phyloP scores from a whole-genome alignment of 257 asterid genomes.

The Schizonepeta tenuifolia region DNA sequence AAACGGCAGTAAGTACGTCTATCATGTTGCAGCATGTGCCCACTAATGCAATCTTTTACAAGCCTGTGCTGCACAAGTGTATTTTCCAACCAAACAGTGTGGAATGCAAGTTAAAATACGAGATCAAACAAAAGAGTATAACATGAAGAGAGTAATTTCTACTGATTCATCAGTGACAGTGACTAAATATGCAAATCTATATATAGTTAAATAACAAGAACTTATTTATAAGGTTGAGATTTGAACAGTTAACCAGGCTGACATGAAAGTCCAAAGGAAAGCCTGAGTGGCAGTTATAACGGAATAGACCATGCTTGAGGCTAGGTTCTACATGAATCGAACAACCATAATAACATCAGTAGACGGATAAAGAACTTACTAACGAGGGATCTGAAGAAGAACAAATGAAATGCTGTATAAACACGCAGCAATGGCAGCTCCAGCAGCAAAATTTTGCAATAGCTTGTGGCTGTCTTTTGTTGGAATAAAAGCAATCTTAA shows the following conservation, averaged over 20 bases:
- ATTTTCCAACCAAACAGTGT: constrained; percentile 2
- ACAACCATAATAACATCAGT: neutral
- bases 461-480: constrained; percentile 65
- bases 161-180: neutral
- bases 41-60: constrained; percentile 27
- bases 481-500: constrained; percentile 74
- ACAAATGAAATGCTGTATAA: constrained; percentile 59
- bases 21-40: constrained; percentile 13
- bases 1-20: neutral
- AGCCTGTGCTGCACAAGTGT: constrained; percentile 28
- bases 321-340: neutral
- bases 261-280: too few species aligned
- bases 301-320: neutral
- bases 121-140: neutral
- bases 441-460: constrained; percentile 65
- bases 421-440: constrained; percentile 54
- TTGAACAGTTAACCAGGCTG: neutral
- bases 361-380: constrained; percentile 47
- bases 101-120: neutral
- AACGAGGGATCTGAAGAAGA: constrained; percentile 71
- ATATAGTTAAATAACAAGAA: neutral
- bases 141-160: neutral
- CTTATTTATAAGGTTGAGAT: neutral
- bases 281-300: too few species aligned
- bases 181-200: constrained; percentile 3